These are phyloP conservation scores for Malania oleifera DNA, from an alignment of 164 flowering plant genomes.

Conservation along the genomic window DNA sequence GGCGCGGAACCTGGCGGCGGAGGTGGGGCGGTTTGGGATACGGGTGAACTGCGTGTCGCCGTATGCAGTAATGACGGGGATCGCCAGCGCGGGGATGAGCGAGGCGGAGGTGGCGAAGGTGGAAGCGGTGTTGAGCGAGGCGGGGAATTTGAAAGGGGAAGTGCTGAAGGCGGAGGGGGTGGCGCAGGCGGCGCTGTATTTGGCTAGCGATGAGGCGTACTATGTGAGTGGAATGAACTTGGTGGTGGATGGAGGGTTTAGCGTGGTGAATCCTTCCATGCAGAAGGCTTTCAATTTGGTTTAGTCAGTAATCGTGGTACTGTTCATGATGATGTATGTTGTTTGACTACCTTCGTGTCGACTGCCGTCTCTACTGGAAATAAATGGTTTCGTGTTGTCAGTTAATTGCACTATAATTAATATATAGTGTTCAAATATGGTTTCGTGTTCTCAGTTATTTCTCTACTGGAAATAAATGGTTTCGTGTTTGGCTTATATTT, in stretches of 20 bases:
- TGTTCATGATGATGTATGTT: too few relatives aligned
- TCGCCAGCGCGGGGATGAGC: neutral
- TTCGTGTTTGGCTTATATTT: too few relatives aligned
- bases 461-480: too few relatives aligned
- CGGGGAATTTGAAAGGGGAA: slow-evolving; percentile 7
- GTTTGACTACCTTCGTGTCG: too few relatives aligned
- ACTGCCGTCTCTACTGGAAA: too few relatives aligned
- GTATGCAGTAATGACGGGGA: neutral
- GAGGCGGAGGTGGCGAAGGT: neutral
- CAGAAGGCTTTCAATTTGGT: too few relatives aligned
- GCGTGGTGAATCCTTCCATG: slow-evolving; percentile 13
- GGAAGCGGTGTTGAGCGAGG: neutral
- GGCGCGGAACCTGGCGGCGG: slow-evolving; percentile 11
- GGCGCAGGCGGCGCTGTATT: slow-evolving; percentile 2
- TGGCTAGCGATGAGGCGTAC: slow-evolving; percentile 30
- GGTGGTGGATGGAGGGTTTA: slow-evolving; percentile 36
- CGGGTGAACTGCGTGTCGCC: slow-evolving; percentile 17
- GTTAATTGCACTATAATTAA: too few relatives aligned
- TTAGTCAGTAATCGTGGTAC: too few relatives aligned
- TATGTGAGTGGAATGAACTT: slow-evolving; percentile 37
- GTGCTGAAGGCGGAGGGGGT: neutral
- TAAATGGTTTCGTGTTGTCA: too few relatives aligned
- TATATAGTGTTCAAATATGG: too few relatives aligned
- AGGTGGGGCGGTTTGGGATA: slow-evolving; percentile 6
- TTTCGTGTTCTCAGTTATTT: too few relatives aligned